phyloP scores from a whole-genome alignment of 2,329 filamentous ascomycete genomes.

The Bipolaris oryzae region DNA sequence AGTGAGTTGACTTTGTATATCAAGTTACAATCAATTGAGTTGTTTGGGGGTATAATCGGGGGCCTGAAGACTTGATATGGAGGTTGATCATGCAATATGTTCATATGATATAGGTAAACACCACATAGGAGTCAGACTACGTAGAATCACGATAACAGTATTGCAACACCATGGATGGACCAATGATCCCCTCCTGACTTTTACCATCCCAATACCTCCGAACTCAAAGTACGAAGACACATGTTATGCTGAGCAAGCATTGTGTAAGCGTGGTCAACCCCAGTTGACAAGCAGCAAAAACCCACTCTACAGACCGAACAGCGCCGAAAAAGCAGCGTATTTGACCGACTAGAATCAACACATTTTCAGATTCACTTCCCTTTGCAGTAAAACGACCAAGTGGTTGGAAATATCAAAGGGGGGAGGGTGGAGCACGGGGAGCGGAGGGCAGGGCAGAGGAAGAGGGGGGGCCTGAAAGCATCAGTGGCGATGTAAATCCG shows the following conservation, averaged over 20 bases:
- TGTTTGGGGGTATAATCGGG: background rate
- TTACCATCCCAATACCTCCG: background rate
- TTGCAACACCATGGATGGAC: background rate
- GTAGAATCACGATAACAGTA: background rate
- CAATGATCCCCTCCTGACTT: background rate
- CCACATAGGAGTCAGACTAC: background rate
- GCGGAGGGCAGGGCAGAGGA: background rate
- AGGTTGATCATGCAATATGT: background rate
- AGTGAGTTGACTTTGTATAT: no score
- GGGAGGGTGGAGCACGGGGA: background rate
- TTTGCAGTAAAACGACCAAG: constrained; percentile 4
- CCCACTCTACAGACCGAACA: constrained; percentile 8
- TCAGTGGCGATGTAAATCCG: constrained; percentile 6
- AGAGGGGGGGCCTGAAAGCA: constrained; percentile 1
- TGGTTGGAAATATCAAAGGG: constrained; percentile 1
- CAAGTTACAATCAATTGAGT: no score
- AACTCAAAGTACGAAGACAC: background rate
- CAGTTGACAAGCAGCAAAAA: background rate
- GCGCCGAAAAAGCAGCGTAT: constrained; percentile 15
- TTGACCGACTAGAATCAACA: constrained; percentile 20
- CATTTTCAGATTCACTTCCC: constrained; percentile 10
- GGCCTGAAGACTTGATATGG: background rate
- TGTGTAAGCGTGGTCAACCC: background rate
- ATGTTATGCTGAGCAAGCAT: background rate
- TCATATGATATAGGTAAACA: background rate